A percentile compares a stretch with the other conserved stretches of the same genome.
Evolutionary conservation across 768 basidiomycete genomes (phyloP).

Genomic region (Phaeolepiota aurea): DNA sequence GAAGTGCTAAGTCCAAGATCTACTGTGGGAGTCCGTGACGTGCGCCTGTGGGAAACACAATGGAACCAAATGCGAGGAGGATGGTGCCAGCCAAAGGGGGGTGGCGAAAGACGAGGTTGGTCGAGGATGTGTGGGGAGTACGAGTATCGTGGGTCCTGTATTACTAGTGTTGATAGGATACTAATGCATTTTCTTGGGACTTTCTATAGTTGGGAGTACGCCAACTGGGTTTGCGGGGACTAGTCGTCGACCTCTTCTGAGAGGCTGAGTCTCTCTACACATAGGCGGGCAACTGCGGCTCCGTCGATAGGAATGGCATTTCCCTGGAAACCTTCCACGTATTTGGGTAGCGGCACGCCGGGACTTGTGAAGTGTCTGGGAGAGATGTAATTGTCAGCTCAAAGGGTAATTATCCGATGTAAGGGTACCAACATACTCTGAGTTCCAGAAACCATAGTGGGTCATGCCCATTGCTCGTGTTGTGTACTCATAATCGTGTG

Average conservation of each 20-base stretch:
- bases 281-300: conserved; percentile 52
- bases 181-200: too few relatives aligned
- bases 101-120: too few relatives aligned
- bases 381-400: conserved; percentile 2
- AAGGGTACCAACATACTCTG: conserved; percentile 33
- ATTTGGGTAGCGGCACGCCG: conserved; percentile 54
- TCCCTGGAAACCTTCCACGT: conserved; percentile 86
- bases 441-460: conserved; percentile 82
- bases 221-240: too few relatives aligned
- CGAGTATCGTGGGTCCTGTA: too few relatives aligned
- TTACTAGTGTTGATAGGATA: too few relatives aligned
- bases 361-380: conserved; percentile 68
- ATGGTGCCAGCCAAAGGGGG: too few relatives aligned
- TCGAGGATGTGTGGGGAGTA: too few relatives aligned
- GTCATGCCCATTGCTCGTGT: conserved; percentile 76
- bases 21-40: too few relatives aligned
- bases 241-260: conserved; percentile 56
- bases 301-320: conserved; percentile 82
- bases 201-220: too few relatives aligned
- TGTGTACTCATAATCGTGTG: conserved; percentile 79
- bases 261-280: conserved; percentile 48
- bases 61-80: too few relatives aligned
- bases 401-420: neutral
- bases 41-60: too few relatives aligned
- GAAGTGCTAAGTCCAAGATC: too few relatives aligned